Evolutionary conservation across 352 stramenopile species (phyloP).

Genomic region (Salisapilia sapeloensis): DNA sequence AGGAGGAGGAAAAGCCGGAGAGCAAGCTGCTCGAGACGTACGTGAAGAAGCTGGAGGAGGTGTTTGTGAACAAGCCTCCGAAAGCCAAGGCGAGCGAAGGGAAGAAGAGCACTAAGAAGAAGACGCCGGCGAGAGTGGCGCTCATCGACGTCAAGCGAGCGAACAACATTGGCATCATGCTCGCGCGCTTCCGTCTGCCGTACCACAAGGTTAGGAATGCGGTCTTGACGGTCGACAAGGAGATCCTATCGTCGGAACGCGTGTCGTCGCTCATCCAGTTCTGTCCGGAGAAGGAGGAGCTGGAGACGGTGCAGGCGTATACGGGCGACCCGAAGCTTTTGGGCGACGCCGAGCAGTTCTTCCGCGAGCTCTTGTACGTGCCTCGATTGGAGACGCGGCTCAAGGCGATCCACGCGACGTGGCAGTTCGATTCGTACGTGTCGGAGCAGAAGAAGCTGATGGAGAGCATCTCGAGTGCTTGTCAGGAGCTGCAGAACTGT

Average conservation of each 20-base stretch:
- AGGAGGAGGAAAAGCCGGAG: slow-evolving; percentile 1
- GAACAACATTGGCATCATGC: slow-evolving; percentile 81
- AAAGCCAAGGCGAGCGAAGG: slow-evolving; percentile 39
- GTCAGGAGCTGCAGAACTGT: slow-evolving; percentile 77
- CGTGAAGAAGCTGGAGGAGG: slow-evolving; percentile 38
- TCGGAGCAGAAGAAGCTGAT: slow-evolving; percentile 60
- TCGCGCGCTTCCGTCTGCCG: slow-evolving; percentile 64
- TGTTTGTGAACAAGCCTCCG: slow-evolving; percentile 69
- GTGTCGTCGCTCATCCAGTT: slow-evolving; percentile 66
- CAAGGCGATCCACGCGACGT: slow-evolving; percentile 64
- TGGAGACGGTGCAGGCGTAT: slow-evolving; percentile 43
- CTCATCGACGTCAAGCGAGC: slow-evolving; percentile 71
- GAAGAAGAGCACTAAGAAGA: slow-evolving; percentile 23
- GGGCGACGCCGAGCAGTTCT: slow-evolving; percentile 71
- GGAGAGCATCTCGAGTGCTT: slow-evolving; percentile 78
- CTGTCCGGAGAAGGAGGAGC: slow-evolving; percentile 48
- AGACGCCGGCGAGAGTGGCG: slow-evolving; percentile 49
- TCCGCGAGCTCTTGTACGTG: slow-evolving; percentile 41
- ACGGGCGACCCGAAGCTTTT: slow-evolving; percentile 51
- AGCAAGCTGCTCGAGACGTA: slow-evolving; percentile 30
- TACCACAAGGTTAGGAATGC: slow-evolving; percentile 64
- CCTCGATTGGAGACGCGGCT: slow-evolving; percentile 44
- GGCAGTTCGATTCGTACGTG: slow-evolving; percentile 72
- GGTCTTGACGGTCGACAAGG: slow-evolving; percentile 64
- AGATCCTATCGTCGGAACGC: slow-evolving; percentile 50